Evolutionary conservation across 2,329 filamentous ascomycete genomes (phyloP).

Genomic region (Lecanicillium sp.): DNA sequence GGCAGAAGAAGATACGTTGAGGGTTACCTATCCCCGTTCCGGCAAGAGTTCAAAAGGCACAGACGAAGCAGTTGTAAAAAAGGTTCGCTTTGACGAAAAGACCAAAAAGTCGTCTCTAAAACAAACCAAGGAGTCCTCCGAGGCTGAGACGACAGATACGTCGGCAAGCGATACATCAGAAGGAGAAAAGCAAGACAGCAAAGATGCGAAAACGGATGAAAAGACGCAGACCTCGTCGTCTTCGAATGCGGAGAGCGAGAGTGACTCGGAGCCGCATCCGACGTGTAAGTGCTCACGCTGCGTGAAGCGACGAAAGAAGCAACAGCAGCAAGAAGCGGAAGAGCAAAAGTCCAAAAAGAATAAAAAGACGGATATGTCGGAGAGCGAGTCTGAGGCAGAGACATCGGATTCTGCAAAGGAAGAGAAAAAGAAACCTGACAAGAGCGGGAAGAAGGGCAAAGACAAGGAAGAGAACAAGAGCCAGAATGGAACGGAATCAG

Average conservation of each 20-base stretch:
- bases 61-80: constrained; percentile 23
- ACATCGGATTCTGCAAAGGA: not conserved
- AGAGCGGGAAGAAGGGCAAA: constrained; percentile 8
- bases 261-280: constrained; percentile 3
- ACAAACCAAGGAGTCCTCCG: constrained; percentile 23
- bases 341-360: not conserved
- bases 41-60: constrained; percentile 9
- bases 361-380: not conserved
- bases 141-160: constrained; percentile 6
- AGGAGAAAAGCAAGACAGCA: constrained; percentile 3
- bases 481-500: constrained; percentile 16
- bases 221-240: not conserved
- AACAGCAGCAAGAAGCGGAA: not conserved
- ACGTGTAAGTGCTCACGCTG: constrained; percentile 4
- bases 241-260: constrained; percentile 1
- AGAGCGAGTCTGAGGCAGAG: not conserved
- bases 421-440: constrained; percentile 6
- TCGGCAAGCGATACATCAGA: constrained; percentile 13
- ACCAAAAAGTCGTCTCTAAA: constrained; percentile 17
- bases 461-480: constrained; percentile 13
- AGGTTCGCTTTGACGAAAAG: constrained; percentile 31
- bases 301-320: constrained; percentile 2
- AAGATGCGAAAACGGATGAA: not conserved
- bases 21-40: constrained; percentile 38
- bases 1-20: constrained; percentile 38